These are phyloP conservation scores for Colletotrichum camelliae DNA, from an alignment of 2,329 filamentous ascomycete genomes.

Conservation along the genomic window DNA sequence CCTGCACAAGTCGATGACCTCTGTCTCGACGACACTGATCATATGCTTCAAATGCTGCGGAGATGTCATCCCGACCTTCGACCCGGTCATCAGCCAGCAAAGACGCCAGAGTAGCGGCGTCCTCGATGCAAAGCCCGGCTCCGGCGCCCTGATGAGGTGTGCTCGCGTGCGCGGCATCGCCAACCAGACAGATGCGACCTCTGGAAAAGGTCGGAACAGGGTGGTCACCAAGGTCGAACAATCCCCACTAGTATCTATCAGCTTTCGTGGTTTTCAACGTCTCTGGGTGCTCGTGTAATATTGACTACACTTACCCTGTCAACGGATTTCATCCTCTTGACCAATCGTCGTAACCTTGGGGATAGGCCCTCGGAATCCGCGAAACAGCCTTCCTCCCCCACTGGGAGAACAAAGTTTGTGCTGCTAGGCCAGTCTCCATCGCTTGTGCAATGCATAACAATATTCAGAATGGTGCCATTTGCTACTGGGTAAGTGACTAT, in stretches of 20 bases:
- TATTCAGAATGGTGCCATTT: slow-evolving; percentile 59
- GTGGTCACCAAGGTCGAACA: slow-evolving; percentile 51
- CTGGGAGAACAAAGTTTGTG: slow-evolving; percentile 25
- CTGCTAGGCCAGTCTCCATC: slow-evolving; percentile 31
- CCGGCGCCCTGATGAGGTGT: slow-evolving; percentile 66
- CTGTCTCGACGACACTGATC: slow-evolving; percentile 52
- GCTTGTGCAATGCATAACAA: slow-evolving; percentile 48
- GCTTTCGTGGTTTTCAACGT: background rate
- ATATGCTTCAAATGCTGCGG: slow-evolving; percentile 54
- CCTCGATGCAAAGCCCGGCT: slow-evolving; percentile 62
- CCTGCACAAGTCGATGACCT: slow-evolving; percentile 54
- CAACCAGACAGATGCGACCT: slow-evolving; percentile 54
- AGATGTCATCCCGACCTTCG: slow-evolving; percentile 34
- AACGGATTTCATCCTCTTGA: background rate
- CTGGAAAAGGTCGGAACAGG: slow-evolving; percentile 47
- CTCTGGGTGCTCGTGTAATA: background rate
- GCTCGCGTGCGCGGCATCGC: slow-evolving; percentile 68
- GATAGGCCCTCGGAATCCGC: background rate
- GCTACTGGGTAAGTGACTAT: slow-evolving; percentile 65
- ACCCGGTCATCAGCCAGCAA: slow-evolving; percentile 50
- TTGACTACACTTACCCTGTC: background rate
- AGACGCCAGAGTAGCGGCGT: slow-evolving; percentile 47
- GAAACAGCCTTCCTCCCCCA: background rate
- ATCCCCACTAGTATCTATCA: slow-evolving; percentile 41
- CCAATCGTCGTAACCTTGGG: background rate